Conservation (phyloP, 2,329 filamentous ascomycete species). For the Penicillium expansum region DNA sequence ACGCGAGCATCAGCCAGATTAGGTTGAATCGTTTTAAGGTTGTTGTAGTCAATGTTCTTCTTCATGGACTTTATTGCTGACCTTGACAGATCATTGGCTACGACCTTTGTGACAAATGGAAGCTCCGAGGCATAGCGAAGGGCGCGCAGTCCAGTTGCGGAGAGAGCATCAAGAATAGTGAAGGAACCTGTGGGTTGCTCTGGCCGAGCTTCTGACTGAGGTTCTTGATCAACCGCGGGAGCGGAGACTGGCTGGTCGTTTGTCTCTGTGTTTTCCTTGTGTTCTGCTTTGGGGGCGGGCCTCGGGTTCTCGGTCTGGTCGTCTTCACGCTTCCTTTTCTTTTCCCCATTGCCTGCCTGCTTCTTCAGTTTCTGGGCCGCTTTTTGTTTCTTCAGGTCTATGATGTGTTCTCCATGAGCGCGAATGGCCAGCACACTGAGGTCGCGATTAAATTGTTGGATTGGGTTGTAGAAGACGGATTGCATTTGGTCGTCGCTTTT, state of each 20-base stretch:
- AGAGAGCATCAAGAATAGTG: slow-evolving; percentile 90
- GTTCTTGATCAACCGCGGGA: background rate
- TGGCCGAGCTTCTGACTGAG: slow-evolving; percentile 10
- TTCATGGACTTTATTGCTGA: slow-evolving; percentile 77
- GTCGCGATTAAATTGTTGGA: slow-evolving; percentile 98
- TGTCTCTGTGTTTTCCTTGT: slow-evolving; percentile 16
- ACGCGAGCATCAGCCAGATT: slow-evolving; percentile 79
- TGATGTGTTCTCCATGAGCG: slow-evolving; percentile 71
- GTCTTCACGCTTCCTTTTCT: slow-evolving; percentile 40
- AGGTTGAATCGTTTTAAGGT: slow-evolving; percentile 68
- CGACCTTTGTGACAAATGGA: slow-evolving; percentile 75
- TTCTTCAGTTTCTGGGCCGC: slow-evolving; percentile 40
- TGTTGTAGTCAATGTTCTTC: slow-evolving; percentile 81
- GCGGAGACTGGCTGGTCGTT: slow-evolving; percentile 8
- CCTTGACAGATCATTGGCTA: slow-evolving; percentile 82
- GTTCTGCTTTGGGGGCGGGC: slow-evolving; percentile 17
- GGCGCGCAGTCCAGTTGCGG: slow-evolving; percentile 86
- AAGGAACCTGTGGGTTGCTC: slow-evolving; percentile 52
- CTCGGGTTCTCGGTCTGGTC: slow-evolving; percentile 20
- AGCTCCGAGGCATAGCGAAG: slow-evolving; percentile 90
- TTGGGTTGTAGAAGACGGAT: slow-evolving; percentile 94
- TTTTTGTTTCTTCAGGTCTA: slow-evolving; percentile 55
- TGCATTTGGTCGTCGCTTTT: slow-evolving; percentile 63
- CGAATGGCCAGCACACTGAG: slow-evolving; percentile 89
- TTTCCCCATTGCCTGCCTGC: slow-evolving; percentile 33